Percentiles rank a stretch among this genome's conserved stretches.
phyloP scores from a whole-genome alignment of 495 filamentous ascomycete species.

The Rostrohypoxylon terebratum region DNA sequence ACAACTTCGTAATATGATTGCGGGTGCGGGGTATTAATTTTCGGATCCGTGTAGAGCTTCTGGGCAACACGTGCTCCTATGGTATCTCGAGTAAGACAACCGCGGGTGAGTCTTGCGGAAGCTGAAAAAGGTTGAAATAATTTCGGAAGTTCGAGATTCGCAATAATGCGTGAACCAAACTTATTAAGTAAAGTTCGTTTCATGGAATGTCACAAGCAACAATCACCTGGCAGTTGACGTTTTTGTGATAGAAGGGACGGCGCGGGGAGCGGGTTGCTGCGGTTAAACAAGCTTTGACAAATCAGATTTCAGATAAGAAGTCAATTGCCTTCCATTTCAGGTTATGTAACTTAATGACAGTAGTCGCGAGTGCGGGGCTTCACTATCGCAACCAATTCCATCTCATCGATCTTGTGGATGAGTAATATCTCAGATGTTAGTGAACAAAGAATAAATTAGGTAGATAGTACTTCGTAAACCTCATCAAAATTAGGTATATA shows the following conservation, averaged over 20 bases:
- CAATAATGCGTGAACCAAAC: background rate
- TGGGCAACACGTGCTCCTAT: conserved; percentile 19
- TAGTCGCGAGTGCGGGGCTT: conserved; percentile 18
- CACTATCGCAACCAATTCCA: background rate
- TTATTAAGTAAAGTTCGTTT: conserved; percentile 3
- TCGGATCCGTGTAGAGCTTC: conserved; percentile 22
- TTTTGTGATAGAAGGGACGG: background rate
- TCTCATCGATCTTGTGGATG: background rate
- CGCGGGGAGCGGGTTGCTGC: conserved; percentile 25
- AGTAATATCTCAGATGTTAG: background rate
- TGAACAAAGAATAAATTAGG: background rate
- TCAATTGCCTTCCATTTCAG: conserved; percentile 30
- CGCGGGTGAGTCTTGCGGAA: background rate
- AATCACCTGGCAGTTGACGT: background rate
- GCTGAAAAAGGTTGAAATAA: background rate
- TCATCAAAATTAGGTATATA: background rate
- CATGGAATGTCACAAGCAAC: conserved; percentile 7
- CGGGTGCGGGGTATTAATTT: conserved; percentile 45
- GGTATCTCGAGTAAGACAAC: background rate
- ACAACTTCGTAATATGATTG: conserved; percentile 29
- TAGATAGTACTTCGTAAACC: background rate
- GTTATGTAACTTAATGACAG: conserved; percentile 17
- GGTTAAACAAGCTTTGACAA: conserved; percentile 32
- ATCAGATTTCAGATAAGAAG: conserved; percentile 16
- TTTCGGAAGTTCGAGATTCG: background rate